Conservation (phyloP, 345 rosid genomes). For the Bruguiera sexangula region DNA sequence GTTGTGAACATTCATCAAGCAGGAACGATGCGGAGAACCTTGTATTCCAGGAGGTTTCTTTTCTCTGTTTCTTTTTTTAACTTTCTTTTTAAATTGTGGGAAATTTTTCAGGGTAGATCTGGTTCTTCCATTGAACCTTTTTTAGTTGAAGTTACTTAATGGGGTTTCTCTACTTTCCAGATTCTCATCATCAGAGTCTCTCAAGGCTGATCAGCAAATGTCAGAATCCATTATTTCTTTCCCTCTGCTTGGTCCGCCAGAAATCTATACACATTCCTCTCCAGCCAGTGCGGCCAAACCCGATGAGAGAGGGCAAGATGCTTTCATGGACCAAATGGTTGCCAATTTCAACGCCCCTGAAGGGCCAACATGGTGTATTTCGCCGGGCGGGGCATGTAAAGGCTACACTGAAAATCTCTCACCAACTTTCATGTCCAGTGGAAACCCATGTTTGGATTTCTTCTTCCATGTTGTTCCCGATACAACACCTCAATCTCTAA, state of each 20-base stretch:
- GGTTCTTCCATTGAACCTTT: too few relatives aligned
- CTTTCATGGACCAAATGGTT: slow-evolving; percentile 2
- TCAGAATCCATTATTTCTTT: too few relatives aligned
- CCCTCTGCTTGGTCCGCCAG: slow-evolving; percentile 14
- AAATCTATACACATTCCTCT: not conserved
- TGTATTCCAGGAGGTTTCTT: too few relatives aligned
- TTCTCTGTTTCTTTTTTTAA: too few relatives aligned
- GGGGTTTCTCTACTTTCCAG: too few relatives aligned
- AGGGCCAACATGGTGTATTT: not conserved
- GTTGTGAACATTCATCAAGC: too few relatives aligned
- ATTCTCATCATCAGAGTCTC: too few relatives aligned
- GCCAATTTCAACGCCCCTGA: not conserved
- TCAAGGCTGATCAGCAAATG: too few relatives aligned
- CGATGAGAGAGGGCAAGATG: not conserved
- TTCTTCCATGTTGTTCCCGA: slow-evolving; percentile 14
- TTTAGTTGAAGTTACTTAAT: too few relatives aligned
- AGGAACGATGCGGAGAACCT: too few relatives aligned
- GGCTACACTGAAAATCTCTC: slow-evolving; percentile 13
- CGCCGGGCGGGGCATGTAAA: not conserved
- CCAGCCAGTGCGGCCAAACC: not conserved
- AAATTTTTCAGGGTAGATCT: too few relatives aligned
- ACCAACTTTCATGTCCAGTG: slow-evolving; percentile 3
- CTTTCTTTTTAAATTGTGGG: too few relatives aligned
- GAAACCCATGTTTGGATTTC: slow-evolving; percentile 15
- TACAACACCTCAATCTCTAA: not conserved